Evolutionary conservation across 805 yeast species (phyloP).

Genomic region (Phaffomyces thermotolerans): DNA sequence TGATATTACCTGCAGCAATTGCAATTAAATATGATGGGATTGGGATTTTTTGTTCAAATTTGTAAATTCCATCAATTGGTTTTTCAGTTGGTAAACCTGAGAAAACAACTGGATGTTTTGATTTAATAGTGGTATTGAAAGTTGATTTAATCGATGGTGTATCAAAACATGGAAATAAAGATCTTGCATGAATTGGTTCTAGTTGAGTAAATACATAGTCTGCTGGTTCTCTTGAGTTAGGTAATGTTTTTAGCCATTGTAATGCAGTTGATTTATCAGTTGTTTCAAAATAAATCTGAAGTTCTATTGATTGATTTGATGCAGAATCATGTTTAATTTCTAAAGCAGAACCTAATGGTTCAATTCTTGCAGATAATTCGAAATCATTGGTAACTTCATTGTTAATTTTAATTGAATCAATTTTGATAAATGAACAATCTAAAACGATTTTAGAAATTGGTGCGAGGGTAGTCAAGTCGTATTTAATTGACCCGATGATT

Average conservation of each 20-base stretch:
- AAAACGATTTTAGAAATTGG: slow-evolving; percentile 38
- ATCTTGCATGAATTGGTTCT: slow-evolving; percentile 86
- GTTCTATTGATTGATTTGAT: slow-evolving; percentile 11
- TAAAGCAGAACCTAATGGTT: slow-evolving; percentile 57
- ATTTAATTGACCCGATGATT: slow-evolving; percentile 50
- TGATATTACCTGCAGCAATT: slow-evolving; percentile 76
- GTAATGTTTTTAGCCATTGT: slow-evolving; percentile 61
- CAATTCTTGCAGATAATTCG: slow-evolving; percentile 33
- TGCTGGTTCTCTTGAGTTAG: slow-evolving; percentile 33
- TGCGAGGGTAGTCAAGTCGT: slow-evolving; percentile 30
- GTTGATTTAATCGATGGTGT: slow-evolving; percentile 79
- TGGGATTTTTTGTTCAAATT: slow-evolving; percentile 68
- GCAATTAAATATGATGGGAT: slow-evolving; percentile 82
- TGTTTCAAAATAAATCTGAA: slow-evolving; percentile 54
- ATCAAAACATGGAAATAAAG: slow-evolving; percentile 84
- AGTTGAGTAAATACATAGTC: slow-evolving; percentile 70
- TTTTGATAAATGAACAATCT: slow-evolving; percentile 60
- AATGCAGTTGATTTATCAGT: slow-evolving; percentile 75
- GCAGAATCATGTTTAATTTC: slow-evolving; percentile 13
- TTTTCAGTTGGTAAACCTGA: slow-evolving; percentile 46
- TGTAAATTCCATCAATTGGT: slow-evolving; percentile 27
- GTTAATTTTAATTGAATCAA: slow-evolving; percentile 40
- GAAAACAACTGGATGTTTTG: slow-evolving; percentile 64
- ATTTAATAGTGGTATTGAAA: slow-evolving; percentile 48
- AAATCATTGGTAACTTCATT: slow-evolving; percentile 23